Evolutionary conservation across 345 rosid genomes (phyloP).

Genomic region (Nasturtium officinale): DNA sequence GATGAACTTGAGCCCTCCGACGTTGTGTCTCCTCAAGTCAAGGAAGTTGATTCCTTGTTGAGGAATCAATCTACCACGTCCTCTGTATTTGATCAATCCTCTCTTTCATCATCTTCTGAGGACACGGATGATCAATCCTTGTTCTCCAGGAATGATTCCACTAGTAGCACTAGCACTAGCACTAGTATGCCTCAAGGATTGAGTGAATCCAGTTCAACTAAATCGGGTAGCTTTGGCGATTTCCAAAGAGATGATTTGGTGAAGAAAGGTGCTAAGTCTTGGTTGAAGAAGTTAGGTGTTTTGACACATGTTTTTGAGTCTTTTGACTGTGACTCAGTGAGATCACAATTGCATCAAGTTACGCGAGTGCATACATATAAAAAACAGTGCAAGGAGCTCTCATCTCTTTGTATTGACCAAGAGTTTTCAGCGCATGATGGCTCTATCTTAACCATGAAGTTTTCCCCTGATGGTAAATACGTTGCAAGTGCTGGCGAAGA

Average conservation of each 20-base stretch:
- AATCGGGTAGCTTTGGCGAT: constrained; percentile 38
- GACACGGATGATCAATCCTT: constrained; percentile 20
- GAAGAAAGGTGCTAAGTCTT: constrained; percentile 31
- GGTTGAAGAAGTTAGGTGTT: constrained; percentile 56
- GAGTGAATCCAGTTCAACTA: constrained; percentile 31
- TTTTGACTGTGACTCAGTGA: constrained; percentile 42
- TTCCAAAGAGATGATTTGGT: constrained; percentile 28
- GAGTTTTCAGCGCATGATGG: constrained; percentile 74
- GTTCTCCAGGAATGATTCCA: constrained; percentile 19
- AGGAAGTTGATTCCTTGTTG: constrained; percentile 42
- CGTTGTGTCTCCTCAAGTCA: constrained; percentile 9
- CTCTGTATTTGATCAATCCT: constrained; percentile 39
- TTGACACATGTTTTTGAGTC: constrained; percentile 41
- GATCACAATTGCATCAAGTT: constrained; percentile 16
- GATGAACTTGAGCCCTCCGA: not conserved
- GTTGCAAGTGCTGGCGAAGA: constrained; percentile 82
- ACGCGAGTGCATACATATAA: constrained; percentile 49
- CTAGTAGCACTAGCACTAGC: constrained; percentile 7
- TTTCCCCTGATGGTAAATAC: constrained; percentile 67
- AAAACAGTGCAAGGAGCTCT: constrained; percentile 63
- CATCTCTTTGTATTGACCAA: constrained; percentile 67
- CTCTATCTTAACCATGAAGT: constrained; percentile 70
- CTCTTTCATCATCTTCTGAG: constrained; percentile 33
- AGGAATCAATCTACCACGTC: constrained; percentile 48
- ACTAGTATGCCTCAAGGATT: constrained; percentile 20